Conservation (phyloP, 1,284 basidiomycete genomes). For the Trichosporon faecale region DNA sequence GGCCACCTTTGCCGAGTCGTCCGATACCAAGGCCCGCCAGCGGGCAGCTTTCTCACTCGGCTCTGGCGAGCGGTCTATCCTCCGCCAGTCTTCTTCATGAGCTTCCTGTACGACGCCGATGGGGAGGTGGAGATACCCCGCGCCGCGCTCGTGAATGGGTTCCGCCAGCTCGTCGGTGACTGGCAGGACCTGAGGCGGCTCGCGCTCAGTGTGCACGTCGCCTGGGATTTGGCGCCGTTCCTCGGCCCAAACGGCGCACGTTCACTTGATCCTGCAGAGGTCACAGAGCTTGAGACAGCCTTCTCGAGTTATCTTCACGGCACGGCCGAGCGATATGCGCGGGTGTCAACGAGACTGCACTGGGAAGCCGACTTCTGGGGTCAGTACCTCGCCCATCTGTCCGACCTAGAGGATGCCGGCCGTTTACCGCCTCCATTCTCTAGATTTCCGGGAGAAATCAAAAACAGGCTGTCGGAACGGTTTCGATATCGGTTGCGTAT, state of each 20-base stretch:
- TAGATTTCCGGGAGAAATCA: not conserved
- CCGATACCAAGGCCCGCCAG: not conserved
- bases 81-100: not conserved
- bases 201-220: not conserved
- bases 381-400: not conserved
- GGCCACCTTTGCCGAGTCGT: not conserved
- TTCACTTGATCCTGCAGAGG: no score
- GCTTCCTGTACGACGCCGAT: not conserved
- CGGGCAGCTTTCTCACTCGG: no score
- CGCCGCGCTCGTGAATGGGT: not conserved
- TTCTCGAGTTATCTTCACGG: not conserved
- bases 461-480: not conserved
- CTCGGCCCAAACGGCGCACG: not conserved
- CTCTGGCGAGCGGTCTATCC: not conserved
- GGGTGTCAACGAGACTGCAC: not conserved
- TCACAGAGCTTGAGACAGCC: not conserved
- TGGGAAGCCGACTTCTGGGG: not conserved
- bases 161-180: not conserved
- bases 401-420: not conserved
- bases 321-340: not conserved
- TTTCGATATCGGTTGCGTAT: not conserved
- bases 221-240: not conserved
- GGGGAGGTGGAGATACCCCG: not conserved
- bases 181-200: not conserved
- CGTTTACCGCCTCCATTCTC: not conserved